Conservation (phyloP, 768 basidiomycete species). For the Porphyrellus cyaneotinctus region DNA sequence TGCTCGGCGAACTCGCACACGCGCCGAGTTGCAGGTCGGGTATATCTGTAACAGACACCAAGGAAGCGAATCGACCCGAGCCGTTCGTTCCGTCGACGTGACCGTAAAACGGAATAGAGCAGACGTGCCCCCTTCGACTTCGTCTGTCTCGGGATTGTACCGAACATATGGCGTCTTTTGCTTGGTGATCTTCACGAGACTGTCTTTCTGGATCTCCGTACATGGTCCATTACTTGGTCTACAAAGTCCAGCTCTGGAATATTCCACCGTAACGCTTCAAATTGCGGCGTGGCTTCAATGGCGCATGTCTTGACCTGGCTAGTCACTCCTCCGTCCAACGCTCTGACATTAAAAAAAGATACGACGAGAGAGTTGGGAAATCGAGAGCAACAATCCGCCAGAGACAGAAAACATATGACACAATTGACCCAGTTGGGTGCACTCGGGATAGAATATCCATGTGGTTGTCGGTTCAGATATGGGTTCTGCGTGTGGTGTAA, state of each 20-base stretch:
- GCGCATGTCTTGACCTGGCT: background rate
- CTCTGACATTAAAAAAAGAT: background rate
- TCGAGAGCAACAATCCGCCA: background rate
- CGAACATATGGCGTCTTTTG: constrained; percentile 96
- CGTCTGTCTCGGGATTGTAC: constrained; percentile 84
- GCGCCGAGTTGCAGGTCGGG: constrained; percentile 65
- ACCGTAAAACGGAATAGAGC: background rate
- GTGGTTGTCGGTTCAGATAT: too few relatives aligned
- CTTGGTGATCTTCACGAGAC: constrained; percentile 97
- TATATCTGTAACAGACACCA: constrained; percentile 58
- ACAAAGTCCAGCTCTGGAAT: too few relatives aligned
- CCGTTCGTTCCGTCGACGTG: background rate
- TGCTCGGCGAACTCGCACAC: constrained; percentile 33
- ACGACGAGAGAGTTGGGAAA: background rate
- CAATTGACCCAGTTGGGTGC: background rate
- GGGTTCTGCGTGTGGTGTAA: constrained; percentile 65
- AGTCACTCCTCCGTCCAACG: background rate
- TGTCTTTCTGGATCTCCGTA: constrained; percentile 95
- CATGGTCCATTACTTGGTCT: too few relatives aligned
- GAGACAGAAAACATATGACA: background rate
- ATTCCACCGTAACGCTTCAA: too few relatives aligned
- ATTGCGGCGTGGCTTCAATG: background rate
- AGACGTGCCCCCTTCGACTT: constrained; percentile 71
- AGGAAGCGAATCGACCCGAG: background rate
- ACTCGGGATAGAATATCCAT: background rate